Evolutionary conservation across 306 rosid genomes (phyloP), one percentile per base, ranked within the genome.

Genomic region (Vicia villosa): DNA sequence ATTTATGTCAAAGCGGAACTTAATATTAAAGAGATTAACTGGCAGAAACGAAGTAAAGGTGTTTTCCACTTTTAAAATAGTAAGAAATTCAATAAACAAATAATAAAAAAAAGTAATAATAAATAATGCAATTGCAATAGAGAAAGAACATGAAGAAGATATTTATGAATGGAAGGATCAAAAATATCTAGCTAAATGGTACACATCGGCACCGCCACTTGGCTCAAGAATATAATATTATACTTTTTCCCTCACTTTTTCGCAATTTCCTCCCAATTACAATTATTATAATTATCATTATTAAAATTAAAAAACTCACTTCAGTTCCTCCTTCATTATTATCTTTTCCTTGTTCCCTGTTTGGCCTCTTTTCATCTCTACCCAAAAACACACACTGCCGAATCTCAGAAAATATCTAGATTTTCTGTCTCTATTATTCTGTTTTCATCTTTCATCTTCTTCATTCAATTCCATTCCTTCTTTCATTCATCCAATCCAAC

Each of bases 101-200:
- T n/a, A 28, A 3, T 3, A 28, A 28, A 28, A 28, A 3, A 28
- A 28, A 28, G 0, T 3, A 28, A 5, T n/a, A 30, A 30, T 30
- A 30, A 30, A 30, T 5, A 30, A 30, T 30, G 34, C 1, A 30
- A 30, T 30, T 30, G 34, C 34, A 30, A 30, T 4, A 30, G 34
- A 30, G 1, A 30, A 30, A 30, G 7, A 1, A 30, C 6, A 30
- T 5, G 34, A 30, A 30, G 34, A 30, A 34, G 83, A 80, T 76
- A 80, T 71, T 76, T 71, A 71, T 8, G 63, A 75, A 30, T 6
- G 38, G 20, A 3, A 6, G 67, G 52, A 72, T 76, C 13, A 26
- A 81, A 81, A 81, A 81, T 77, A 81, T 76, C 79, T 72, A 46
- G 61, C 60, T 68, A 77, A 68, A 51, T 38, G 62, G 42, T 72